Conservation (phyloP, 176 grass and related monocot genomes). For the Otatea glauca region DNA sequence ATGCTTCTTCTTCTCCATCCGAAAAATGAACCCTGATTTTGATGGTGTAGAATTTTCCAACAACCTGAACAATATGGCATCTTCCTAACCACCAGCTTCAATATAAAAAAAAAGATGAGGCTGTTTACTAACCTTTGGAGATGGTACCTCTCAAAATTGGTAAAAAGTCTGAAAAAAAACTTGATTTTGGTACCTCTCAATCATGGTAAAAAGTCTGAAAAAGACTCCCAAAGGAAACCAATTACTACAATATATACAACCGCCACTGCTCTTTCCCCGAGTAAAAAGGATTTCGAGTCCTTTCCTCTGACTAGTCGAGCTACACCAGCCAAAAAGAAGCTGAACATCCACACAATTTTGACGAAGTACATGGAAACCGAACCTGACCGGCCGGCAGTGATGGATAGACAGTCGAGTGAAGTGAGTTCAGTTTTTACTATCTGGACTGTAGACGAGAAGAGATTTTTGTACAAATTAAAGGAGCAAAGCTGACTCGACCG, state of each 20-base stretch:
- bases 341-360: no score
- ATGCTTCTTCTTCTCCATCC: not conserved
- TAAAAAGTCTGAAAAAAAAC: no score
- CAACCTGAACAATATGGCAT: not conserved
- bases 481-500: no score
- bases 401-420: not conserved
- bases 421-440: not conserved
- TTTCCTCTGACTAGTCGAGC: not conserved
- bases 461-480: not conserved
- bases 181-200: no score
- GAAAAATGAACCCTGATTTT: not conserved
- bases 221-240: not conserved
- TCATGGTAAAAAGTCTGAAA: no score
- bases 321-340: not conserved
- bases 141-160: no score
- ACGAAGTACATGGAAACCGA: not conserved
- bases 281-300: not conserved
- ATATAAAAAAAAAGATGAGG: no score
- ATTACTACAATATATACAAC: not conserved
- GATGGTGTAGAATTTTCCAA: not conserved
- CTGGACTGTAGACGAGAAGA: not conserved
- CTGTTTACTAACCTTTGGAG: no score
- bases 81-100: not conserved
- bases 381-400: not conserved
- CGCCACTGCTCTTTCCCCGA: not conserved